phyloP scores from a whole-genome alignment of 768 basidiomycete genomes.

The Leccinum ochraceum region DNA sequence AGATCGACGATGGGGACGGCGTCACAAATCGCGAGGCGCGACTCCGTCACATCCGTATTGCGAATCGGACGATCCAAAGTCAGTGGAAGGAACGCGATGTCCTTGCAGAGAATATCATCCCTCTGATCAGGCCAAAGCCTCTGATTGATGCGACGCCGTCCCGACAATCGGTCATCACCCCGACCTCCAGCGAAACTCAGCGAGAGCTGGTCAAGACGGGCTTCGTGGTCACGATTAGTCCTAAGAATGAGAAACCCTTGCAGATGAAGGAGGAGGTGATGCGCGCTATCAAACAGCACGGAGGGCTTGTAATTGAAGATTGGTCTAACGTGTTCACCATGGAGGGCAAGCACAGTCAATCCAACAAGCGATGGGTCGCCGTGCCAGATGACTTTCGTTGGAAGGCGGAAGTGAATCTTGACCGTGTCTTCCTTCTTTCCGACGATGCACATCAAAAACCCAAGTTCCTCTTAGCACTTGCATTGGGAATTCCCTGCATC shows the following conservation, averaged over 20 bases:
- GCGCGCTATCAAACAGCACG: slow-evolving; percentile 46
- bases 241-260: slow-evolving; percentile 36
- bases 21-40: slow-evolving; percentile 28
- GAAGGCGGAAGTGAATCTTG: slow-evolving; percentile 38
- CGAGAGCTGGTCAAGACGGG: slow-evolving; percentile 51
- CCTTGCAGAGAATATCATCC: slow-evolving; percentile 42
- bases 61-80: slow-evolving; percentile 47
- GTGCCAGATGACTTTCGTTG: slow-evolving; percentile 47
- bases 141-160: slow-evolving; percentile 49
- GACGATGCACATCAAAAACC: slow-evolving; percentile 69
- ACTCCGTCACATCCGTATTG: slow-evolving; percentile 48
- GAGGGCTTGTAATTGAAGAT: slow-evolving; percentile 64
- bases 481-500: slow-evolving; percentile 84
- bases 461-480: slow-evolving; percentile 81
- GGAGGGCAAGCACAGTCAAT: slow-evolving; percentile 48
- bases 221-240: slow-evolving; percentile 57
- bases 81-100: slow-evolving; percentile 58
- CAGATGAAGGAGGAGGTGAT: slow-evolving; percentile 46
- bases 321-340: slow-evolving; percentile 56
- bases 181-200: slow-evolving; percentile 36
- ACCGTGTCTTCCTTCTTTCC: slow-evolving; percentile 64
- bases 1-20: slow-evolving; percentile 40
- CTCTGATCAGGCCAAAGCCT: slow-evolving; percentile 40
- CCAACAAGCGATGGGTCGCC: slow-evolving; percentile 55
- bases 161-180: slow-evolving; percentile 42